Conservation (phyloP, 73 alveolate species). For the Paramecium caudatum region DNA sequence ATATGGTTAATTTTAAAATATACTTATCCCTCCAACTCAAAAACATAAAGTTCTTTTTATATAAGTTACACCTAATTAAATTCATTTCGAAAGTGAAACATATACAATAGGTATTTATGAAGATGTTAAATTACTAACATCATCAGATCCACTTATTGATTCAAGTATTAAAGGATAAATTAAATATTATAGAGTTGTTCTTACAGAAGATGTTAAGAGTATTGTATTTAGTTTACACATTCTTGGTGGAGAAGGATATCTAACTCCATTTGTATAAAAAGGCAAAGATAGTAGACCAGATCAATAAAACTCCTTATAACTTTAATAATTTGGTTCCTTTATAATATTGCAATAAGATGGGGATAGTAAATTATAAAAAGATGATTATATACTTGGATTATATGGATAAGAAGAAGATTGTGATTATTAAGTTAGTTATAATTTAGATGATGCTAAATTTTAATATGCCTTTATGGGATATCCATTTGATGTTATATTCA, state of each 20-base stretch:
- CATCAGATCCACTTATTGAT: slow-evolving; percentile 27
- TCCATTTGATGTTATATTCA: neutral
- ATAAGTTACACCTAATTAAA: neutral
- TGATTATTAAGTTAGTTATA: slow-evolving; percentile 1
- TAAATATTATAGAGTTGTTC: neutral
- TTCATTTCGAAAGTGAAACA: neutral
- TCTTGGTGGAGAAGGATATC: neutral
- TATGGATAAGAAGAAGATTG: neutral
- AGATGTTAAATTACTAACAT: slow-evolving; percentile 11
- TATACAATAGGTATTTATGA: slow-evolving; percentile 15
- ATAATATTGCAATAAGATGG: too few species aligned
- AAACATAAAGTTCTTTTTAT: neutral
- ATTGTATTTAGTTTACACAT: neutral
- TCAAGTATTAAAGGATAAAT: neutral
- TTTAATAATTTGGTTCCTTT: too few species aligned
- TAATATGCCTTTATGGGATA: neutral
- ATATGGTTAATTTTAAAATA: neutral
- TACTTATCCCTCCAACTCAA: neutral
- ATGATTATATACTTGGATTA: slow-evolving; percentile 6
- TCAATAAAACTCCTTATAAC: too few species aligned
- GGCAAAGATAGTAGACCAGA: slow-evolving; percentile 45
- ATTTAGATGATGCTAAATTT: slow-evolving; percentile 18
- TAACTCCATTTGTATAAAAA: neutral
- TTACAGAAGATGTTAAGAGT: neutral
- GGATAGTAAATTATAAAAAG: neutral